Evolutionary conservation across 208 protist species (phyloP), one percentile per base, ranked within the genome.

Genomic region (Trypanosoma platydactyli): DNA sequence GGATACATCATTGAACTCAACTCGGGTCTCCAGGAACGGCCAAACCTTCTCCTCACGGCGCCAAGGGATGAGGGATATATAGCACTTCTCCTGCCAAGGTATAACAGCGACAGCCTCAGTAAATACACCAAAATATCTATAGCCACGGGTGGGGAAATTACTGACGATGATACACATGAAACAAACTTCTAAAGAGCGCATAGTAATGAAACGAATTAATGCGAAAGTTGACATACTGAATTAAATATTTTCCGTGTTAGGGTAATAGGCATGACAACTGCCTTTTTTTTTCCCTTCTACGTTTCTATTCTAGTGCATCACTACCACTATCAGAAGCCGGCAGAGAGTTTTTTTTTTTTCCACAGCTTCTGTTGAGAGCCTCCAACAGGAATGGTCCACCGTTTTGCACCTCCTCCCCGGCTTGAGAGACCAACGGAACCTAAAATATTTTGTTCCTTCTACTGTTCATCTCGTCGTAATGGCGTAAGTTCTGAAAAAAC

Each of bases 1-100:
- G 90, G 90, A n/a, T 91, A 83, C 54, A 73, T 95, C 27, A 56
- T 93, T 27, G 86, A 95, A 73, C 58, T 90, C n/a, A 95, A 95
- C 54, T 64, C 78, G 5, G 54, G 60, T 22, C 41, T 95, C 40
- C 49, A 83, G 63, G 51, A 79, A 45, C 55, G 83, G 35, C 90
- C 90, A 11, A 64, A 61, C 68, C 70, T 95, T 60, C 52, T 91
- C 46, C 52, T 73, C 5, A 45, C 64, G n/a, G 76, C 84, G 15
- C 90, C 90, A 5, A 82, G 57, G 24, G 24, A 64, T 0, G 86
- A 92, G 67, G 90, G 90, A 9, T 95, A 81, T 68, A 57, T 95
- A 42, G 90, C 85, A 18, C 45, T 95, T 27, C 82, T 95, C 44
- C 86, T 88, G 41, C 84, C 85, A 3, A 88, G 71, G 41, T 53